Conservation (phyloP, 176 grass and related monocot genomes). For the Coix lacrymajobi region DNA sequence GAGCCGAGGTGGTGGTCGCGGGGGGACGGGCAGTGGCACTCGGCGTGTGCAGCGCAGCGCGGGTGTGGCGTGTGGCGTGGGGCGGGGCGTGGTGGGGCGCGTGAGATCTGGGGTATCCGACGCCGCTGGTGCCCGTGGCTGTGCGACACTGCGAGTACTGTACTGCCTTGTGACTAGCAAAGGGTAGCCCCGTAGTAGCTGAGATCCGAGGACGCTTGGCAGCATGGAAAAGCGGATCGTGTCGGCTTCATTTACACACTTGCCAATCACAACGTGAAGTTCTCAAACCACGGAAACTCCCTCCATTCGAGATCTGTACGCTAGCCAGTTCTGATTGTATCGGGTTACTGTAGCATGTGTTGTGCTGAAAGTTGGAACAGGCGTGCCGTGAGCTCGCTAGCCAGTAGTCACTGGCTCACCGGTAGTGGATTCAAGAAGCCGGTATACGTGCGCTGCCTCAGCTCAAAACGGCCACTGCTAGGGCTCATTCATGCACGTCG, state of each 20-base stretch:
- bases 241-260: not conserved
- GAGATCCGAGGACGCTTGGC: not conserved
- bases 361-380: not conserved
- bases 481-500: not conserved
- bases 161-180: not conserved
- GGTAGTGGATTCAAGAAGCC: not conserved
- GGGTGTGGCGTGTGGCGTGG: not conserved
- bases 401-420: not conserved
- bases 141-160: not conserved
- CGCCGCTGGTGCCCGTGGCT: not conserved
- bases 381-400: not conserved
- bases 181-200: not conserved
- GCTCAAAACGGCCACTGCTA: not conserved
- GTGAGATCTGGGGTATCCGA: slow-evolving; percentile 21
- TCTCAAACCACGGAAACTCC: too few species aligned
- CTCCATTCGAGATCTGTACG: too few species aligned
- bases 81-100: not conserved
- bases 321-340: too few species aligned
- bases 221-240: not conserved
- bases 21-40: not conserved
- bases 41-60: not conserved
- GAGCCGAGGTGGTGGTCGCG: not conserved
- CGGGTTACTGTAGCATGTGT: not conserved
- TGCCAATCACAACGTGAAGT: not conserved
- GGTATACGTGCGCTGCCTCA: not conserved